Conservation (phyloP, 2,329 filamentous ascomycete genomes). For the Epichloe aotearoae region DNA sequence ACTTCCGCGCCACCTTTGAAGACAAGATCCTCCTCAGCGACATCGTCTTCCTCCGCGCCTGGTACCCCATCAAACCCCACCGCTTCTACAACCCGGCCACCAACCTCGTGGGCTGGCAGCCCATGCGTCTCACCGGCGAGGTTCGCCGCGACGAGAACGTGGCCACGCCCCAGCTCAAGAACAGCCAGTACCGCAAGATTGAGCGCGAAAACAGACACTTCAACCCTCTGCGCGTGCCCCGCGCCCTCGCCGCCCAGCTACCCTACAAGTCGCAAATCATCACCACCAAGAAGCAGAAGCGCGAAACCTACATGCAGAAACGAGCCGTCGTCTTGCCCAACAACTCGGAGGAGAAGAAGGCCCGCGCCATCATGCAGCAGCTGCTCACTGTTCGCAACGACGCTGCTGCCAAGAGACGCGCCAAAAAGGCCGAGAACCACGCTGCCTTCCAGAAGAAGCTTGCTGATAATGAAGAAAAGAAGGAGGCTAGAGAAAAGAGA, state of each 20-base stretch:
- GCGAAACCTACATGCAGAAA: constrained; percentile 85
- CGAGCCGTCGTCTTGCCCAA: constrained; percentile 74
- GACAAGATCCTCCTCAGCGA: constrained; percentile 97
- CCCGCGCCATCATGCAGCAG: constrained; percentile 82
- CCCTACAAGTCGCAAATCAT: constrained; percentile 90
- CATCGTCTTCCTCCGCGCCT: constrained; percentile 89
- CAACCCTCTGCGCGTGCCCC: constrained; percentile 65
- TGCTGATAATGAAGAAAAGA: constrained; percentile 71
- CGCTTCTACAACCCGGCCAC: constrained; percentile 95
- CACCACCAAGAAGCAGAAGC: constrained; percentile 65
- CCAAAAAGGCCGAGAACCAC: constrained; percentile 83
- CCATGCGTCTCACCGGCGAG: constrained; percentile 89
- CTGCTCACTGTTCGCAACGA: constrained; percentile 83
- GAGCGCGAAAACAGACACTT: constrained; percentile 60
- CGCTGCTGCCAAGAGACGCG: constrained; percentile 68
- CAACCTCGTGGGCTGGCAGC: constrained; percentile 83
- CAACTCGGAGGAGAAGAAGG: constrained; percentile 77
- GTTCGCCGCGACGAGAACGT: constrained; percentile 67
- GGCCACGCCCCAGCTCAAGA: constrained; percentile 64
- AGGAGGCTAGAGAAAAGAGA: constrained; percentile 71
- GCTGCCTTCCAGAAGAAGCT: constrained; percentile 73
- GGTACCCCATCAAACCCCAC: constrained; percentile 92
- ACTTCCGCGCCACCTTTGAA: constrained; percentile 95
- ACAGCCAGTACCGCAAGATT: constrained; percentile 68
- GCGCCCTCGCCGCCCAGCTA: constrained; percentile 66